phyloP scores from a whole-genome alignment of 108 stramenopile genomes.

The Pseudonitzschia multistriata region DNA sequence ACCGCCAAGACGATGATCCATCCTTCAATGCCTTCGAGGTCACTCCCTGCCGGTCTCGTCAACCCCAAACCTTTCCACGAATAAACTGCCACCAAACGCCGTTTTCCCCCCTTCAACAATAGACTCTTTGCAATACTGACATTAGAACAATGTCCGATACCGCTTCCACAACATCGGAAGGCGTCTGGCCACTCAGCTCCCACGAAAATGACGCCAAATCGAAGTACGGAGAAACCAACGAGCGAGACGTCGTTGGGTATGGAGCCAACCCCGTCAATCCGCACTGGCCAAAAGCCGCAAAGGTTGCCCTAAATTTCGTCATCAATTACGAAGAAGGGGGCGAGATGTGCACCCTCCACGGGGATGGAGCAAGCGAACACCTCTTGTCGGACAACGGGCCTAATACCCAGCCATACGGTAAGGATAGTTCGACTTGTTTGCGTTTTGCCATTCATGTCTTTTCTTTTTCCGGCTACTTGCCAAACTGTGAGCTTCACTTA shows the following conservation, averaged over 20 bases:
- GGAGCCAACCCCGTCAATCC: slow-evolving; percentile 64
- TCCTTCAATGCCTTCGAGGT: too few species aligned
- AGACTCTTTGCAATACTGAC: too few species aligned
- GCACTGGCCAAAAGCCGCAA: slow-evolving; percentile 74
- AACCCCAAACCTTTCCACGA: too few species aligned
- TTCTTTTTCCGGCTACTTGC: not conserved
- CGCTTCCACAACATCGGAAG: not conserved
- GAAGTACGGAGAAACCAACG: slow-evolving; percentile 42
- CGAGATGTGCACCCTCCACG: slow-evolving; percentile 81
- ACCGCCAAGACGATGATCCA: too few species aligned
- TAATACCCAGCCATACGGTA: slow-evolving; percentile 50
- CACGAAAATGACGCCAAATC: slow-evolving; percentile 76
- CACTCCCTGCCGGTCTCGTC: too few species aligned
- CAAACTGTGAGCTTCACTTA: too few species aligned
- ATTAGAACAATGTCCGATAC: slow-evolving; percentile 10
- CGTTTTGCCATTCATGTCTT: slow-evolving; percentile 1
- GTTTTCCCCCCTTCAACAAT: too few species aligned
- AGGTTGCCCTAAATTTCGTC: slow-evolving; percentile 90
- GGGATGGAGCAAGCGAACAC: slow-evolving; percentile 72
- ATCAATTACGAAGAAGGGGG: slow-evolving; percentile 97
- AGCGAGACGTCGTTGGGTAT: slow-evolving; percentile 84
- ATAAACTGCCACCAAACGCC: too few species aligned
- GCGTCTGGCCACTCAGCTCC: not conserved
- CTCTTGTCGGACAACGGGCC: slow-evolving; percentile 85
- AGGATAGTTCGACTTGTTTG: slow-evolving; percentile 29